Evolutionary conservation across 23 red algal genomes (phyloP), one percentile per base, ranked within the genome.

Genomic region (Pyropia yezoensis): DNA sequence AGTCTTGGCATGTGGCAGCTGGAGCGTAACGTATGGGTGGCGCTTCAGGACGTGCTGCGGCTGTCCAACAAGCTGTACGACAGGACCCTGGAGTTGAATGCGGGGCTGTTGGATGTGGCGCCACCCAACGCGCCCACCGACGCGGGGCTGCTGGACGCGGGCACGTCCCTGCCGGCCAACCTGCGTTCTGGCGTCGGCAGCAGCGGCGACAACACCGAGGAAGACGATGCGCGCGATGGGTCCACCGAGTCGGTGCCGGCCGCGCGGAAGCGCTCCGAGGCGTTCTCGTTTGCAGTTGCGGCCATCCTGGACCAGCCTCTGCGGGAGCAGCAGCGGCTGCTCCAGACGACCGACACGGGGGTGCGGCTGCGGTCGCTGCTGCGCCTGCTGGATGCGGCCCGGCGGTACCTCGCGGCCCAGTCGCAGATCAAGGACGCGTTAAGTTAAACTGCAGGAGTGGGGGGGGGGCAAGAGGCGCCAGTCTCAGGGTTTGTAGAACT

Each of bases 1-100:
- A 67, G 30, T 18, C 26, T n/a, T 15, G 63, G 33, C 34, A 47
- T 47, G 39, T 47, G 55, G 27, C 52, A 80, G 21, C 13, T 78
- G 19, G 82, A 67, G 47, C 18, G 19, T 8, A 21, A 34, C 6
- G 91, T 96, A 1, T 96, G 83, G 78, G 21, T 6, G 30, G 57
- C 75, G 27, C 80, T 96, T 52, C 76, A 83, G 47, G 82, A 96
- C 52, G 91, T 96, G 30, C 63, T 89, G 57, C 67, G 84, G 3
- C 77, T 96, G 14, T 89, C 83, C 27, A 96, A 96, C 63, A 89
- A 89, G 66, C 83, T 96, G 5, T 89, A 89, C 56, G 74, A 89
- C 53, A 89, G 79, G 76, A 74, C 8, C 12, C 50, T 89, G 15
- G 73, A 80, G 18, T 30, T 89, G n/a, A 80, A 84, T n/a, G 59